Percentiles rank a stretch among this genome's conserved stretches.
phyloP scores from a whole-genome alignment of 2,329 filamentous ascomycete genomes.

The Fonsecaea erecta region DNA sequence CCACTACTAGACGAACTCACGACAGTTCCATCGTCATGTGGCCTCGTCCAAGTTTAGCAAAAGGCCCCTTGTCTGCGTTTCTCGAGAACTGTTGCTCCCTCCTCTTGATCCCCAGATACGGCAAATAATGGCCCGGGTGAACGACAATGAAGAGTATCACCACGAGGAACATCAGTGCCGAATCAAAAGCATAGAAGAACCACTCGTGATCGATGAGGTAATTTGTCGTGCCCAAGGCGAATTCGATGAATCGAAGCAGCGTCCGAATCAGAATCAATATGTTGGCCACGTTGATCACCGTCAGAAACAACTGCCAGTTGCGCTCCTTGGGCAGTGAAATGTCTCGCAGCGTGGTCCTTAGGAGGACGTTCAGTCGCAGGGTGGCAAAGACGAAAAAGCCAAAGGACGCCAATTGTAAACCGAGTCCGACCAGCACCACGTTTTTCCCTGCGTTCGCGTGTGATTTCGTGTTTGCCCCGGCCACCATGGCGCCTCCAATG shows the following conservation, averaged over 20 bases:
- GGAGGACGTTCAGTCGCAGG: constrained; percentile 40
- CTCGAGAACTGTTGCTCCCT: constrained; percentile 27
- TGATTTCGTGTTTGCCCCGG: constrained; percentile 37
- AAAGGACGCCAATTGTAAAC: constrained; percentile 60
- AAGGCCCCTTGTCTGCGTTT: constrained; percentile 26
- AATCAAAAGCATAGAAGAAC: constrained; percentile 34
- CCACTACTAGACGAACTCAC: not conserved
- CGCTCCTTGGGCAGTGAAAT: constrained; percentile 24
- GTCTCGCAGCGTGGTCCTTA: constrained; percentile 21
- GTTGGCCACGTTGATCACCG: constrained; percentile 29
- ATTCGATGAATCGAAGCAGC: constrained; percentile 28
- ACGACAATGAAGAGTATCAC: constrained; percentile 25
- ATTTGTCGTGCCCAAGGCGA: constrained; percentile 24
- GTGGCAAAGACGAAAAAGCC: constrained; percentile 54
- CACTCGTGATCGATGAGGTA: constrained; percentile 31
- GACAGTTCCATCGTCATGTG: constrained; percentile 18
- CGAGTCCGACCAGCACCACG: constrained; percentile 49
- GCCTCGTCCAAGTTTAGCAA: constrained; percentile 20
- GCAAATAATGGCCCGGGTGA: constrained; percentile 31
- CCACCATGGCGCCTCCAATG: constrained; percentile 46
- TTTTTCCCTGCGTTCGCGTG: constrained; percentile 45
- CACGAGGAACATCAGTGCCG: constrained; percentile 29
- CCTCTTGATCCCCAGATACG: constrained; percentile 29
- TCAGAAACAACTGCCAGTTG: constrained; percentile 31
- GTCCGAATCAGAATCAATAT: constrained; percentile 30